A percentile compares a stretch with the other conserved stretches of the same genome.
Conservation (phyloP, 2,329 filamentous ascomycete genomes). For the Pseudogymnoascus sp. region DNA sequence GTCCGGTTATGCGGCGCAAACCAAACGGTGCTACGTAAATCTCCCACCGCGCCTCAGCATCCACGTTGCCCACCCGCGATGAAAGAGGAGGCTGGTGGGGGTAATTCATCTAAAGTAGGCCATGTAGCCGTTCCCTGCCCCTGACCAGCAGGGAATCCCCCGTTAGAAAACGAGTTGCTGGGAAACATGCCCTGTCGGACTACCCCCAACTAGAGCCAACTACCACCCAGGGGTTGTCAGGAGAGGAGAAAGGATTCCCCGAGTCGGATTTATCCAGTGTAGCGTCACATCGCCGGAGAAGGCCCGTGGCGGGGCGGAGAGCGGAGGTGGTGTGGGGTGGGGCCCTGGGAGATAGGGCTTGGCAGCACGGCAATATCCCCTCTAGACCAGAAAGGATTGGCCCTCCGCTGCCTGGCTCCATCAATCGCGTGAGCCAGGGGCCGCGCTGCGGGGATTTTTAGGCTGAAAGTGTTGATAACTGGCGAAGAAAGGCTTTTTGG, state of each 20-base stretch:
- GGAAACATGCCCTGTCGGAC: background rate
- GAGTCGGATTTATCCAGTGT: background rate
- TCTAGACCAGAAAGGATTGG: background rate
- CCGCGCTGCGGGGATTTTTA: background rate
- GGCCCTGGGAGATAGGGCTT: background rate
- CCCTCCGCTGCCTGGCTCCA: background rate
- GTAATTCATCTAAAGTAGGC: slow-evolving; percentile 5
- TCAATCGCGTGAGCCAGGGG: background rate
- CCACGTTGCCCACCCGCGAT: slow-evolving; percentile 1
- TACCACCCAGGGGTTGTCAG: background rate
- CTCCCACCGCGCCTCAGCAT: background rate
- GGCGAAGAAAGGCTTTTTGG: slow-evolving; percentile 4
- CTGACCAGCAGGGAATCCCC: background rate
- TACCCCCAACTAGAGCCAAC: background rate
- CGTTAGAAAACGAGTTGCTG: slow-evolving; percentile 1
- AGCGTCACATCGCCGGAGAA: slow-evolving; percentile 3
- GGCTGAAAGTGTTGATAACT: background rate
- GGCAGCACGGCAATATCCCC: slow-evolving; percentile 2
- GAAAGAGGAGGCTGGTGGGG: slow-evolving; percentile 6
- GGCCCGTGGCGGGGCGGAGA: background rate
- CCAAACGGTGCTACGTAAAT: background rate
- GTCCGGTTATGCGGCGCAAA: background rate
- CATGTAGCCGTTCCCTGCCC: background rate
- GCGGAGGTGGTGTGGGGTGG: background rate
- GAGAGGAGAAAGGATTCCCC: slow-evolving; percentile 6